Conservation (phyloP, 164 flowering plant genomes). For the Dillenia turbinata region DNA sequence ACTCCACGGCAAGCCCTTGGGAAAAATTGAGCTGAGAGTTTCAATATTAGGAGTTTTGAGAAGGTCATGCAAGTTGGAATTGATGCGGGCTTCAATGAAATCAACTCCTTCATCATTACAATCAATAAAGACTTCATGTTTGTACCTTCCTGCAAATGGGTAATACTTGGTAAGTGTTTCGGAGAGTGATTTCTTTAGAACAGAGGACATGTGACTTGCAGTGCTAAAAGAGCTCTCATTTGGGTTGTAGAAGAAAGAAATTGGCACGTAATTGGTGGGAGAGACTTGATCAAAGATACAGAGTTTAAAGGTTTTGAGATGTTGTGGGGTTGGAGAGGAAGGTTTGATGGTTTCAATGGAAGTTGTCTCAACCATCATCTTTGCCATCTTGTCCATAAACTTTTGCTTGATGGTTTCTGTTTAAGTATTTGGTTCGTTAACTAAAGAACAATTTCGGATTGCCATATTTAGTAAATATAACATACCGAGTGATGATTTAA, state of each 20-base stretch:
- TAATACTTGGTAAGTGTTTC: conserved; percentile 12
- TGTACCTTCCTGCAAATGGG: conserved; percentile 19
- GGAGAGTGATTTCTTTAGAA: conserved; percentile 13
- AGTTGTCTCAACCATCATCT: conserved; percentile 4
- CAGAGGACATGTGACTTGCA: too few species aligned
- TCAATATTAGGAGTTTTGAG: background rate
- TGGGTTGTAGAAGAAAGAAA: conserved; percentile 11
- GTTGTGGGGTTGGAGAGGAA: conserved; percentile 17
- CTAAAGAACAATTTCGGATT: too few species aligned
- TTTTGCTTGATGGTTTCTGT: too few species aligned
- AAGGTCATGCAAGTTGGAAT: background rate
- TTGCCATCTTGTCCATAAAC: too few species aligned
- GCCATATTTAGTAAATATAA: too few species aligned
- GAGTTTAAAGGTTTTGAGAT: conserved; percentile 3
- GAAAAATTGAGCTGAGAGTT: too few species aligned
- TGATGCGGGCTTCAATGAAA: conserved; percentile 4
- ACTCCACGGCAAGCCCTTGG: too few species aligned
- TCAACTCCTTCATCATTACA: conserved; percentile 12
- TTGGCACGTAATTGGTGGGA: conserved; percentile 10
- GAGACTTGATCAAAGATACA: conserved; percentile 13
- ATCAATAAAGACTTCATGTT: conserved; percentile 1
- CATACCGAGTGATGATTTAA: too few species aligned
- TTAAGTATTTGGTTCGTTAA: too few species aligned
- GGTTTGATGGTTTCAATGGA: conserved; percentile 15
- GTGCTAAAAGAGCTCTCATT: too few species aligned